Base-by-base conservation (phyloP, 192 early-diverging fungal genomes). In the Coemansia sp. region DNA sequence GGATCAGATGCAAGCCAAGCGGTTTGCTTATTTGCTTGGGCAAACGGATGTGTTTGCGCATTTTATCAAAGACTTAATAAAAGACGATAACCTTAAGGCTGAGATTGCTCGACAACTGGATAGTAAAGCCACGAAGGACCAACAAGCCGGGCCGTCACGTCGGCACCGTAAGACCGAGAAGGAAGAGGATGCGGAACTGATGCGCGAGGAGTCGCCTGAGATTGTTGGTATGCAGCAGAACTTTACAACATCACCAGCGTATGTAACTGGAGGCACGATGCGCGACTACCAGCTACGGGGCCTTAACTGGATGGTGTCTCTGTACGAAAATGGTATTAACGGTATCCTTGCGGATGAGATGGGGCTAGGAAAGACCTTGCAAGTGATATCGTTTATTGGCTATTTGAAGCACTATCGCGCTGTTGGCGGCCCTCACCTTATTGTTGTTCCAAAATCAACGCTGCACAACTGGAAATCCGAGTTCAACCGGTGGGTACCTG, bases 271-370 rank as follows among this genome's bases (percentile, higher is more conserved):
- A 19, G 97, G 96, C n/a, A 91, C 75, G 15, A 87, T 99, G 85
- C 86, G 97, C 39, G 96, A 98, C 74, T 99, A 99, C 69, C 97
- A 99, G 74, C 75, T 98, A 21, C 94, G 96, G 62, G 97, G 97
- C 18, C 85, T 99, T 40, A 98, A 95, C 77, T 99, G 97, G 97
- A 92, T 99, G 87, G 90, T 99, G 36, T 95, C 93, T 2, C 84
- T 99, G 49, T 97, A 88, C 66, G 90, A 95, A 66, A 97, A 99
- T 73, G 94, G 94, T n/a, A 94, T 99, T 77, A 99, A 99, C 74
- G 97, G 97, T 21, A 97, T 98, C 59, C 78, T 99, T 40, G 96
- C 97, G n/a, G 97, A 98, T 80, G 96, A 98, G 79, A 97, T 98
- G 96, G 95, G 96, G 52, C 86, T 99, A 52, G 95, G 95, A 12